Evolutionary conservation across 179 eudicot genomes (phyloP).

Genomic region (Monotropa hypopitys): DNA sequence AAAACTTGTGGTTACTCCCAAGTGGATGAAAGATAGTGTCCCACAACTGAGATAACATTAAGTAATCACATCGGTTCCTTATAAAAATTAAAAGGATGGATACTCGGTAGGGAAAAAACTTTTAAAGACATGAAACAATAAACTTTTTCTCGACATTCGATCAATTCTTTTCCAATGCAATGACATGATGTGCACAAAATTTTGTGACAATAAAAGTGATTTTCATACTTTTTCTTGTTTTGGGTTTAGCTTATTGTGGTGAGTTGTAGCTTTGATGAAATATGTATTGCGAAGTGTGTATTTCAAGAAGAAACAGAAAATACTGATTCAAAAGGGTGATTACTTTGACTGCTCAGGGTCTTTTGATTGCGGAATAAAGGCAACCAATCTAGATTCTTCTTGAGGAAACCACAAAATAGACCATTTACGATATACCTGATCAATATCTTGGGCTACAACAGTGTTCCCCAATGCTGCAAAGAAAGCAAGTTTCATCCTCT

Average conservation of each 20-base stretch:
- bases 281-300: background rate
- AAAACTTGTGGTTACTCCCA: background rate
- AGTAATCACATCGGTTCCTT: background rate
- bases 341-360: background rate
- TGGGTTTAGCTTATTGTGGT: background rate
- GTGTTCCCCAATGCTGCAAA: slow-evolving; percentile 86
- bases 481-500: slow-evolving; percentile 75
- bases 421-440: slow-evolving; percentile 43
- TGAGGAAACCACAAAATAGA: background rate
- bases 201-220: background rate
- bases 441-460: slow-evolving; percentile 81
- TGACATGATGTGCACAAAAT: background rate
- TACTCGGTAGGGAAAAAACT: background rate
- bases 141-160: background rate
- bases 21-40: background rate
- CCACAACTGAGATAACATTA: background rate
- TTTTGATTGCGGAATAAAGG: background rate
- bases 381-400: background rate
- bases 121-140: background rate
- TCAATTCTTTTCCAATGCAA: background rate
- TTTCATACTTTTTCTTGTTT: background rate
- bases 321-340: background rate
- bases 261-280: background rate
- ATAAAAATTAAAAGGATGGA: too few relatives aligned
- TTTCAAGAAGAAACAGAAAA: background rate